Evolutionary conservation across 148 eudicot genomes (phyloP).

Genomic region (Amaranthus palmeri): DNA sequence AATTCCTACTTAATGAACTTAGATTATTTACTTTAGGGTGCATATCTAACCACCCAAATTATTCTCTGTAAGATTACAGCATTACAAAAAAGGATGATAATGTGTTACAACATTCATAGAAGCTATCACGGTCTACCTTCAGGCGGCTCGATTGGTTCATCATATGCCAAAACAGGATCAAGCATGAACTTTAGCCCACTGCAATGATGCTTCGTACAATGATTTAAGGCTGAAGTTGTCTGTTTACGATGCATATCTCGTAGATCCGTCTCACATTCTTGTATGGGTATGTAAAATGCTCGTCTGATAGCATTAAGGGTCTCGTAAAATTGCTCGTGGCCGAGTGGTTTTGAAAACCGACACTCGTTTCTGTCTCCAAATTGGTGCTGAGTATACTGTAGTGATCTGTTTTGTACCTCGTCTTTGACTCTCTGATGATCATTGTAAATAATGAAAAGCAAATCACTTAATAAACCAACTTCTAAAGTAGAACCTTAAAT

Average conservation of each 20-base stretch:
- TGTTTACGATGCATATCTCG: constrained; percentile 20
- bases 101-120: constrained; percentile 7
- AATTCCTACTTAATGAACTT: constrained; percentile 4
- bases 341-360: constrained; percentile 41
- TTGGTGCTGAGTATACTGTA: constrained; percentile 26
- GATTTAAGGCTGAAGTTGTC: constrained; percentile 19
- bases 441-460: not conserved
- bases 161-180: constrained; percentile 30
- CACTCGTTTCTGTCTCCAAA: constrained; percentile 29
- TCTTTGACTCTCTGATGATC: constrained; percentile 48
- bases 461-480: not conserved
- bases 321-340: constrained; percentile 55
- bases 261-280: constrained; percentile 27
- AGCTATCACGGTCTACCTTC: constrained; percentile 33
- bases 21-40: not conserved
- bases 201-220: constrained; percentile 23
- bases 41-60: constrained; percentile 11
- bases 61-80: constrained; percentile 15
- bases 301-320: constrained; percentile 40
- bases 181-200: constrained; percentile 32
- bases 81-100: not conserved
- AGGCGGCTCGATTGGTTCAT: constrained; percentile 44
- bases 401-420: constrained; percentile 45
- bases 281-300: constrained; percentile 13
- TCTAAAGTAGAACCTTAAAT: not conserved